Evolutionary conservation across 2,329 filamentous ascomycete genomes (phyloP), one percentile per base, ranked within the genome.

Genomic region (Lachnum nothofagi): DNA sequence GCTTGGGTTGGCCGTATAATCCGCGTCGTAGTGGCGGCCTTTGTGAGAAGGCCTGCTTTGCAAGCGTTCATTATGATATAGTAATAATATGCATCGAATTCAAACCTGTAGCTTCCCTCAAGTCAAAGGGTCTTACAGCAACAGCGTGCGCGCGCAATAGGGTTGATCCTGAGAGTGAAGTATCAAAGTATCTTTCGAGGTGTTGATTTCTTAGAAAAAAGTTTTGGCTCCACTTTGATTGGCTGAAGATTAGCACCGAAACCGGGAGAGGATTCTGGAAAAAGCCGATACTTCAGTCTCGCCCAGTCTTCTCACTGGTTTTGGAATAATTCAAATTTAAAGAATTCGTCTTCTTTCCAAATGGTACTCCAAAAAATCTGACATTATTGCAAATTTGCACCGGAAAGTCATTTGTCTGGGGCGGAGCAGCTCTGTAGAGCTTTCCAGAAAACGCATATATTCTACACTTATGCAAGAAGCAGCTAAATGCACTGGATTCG

Each of bases 31-130:
- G 57, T 58, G 46, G 59, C 55, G 42, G 60, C 63, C 58, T 61
- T 64, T 25, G 48, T 59, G 22, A 66, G 53, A 52, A 65, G 57
- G 40, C 55, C 50, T 51, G 63, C 59, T 48, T 61, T 61, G 23
- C 61, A 56, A 49, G 56, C 33, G 49, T 65, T 66, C 63, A 65
- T 65, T 37, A 35, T 62, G 43, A 22, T 52, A 38, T 33, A 9
- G 16, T 35, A 31, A 44, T 44, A 42, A 17, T 19, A 52, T 43
- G 46, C 59, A 63, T 60, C 43, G 40, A 46, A 48, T 39, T 44
- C 43, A 42, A n/a, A 42, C n/a, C 20, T 24, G 20, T 8, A 25
- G 12, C 10, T 24, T 1, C 20, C n/a, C 7, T 35, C 44, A n/a
- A n/a, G n/a, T 3, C 23, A 38, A 14, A 10, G 4, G n/a, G 5